Evolutionary conservation across 2,329 filamentous ascomycete species (phyloP), one percentile per base, ranked within the genome.

Genomic region (Beauveria pseudobassiana): DNA sequence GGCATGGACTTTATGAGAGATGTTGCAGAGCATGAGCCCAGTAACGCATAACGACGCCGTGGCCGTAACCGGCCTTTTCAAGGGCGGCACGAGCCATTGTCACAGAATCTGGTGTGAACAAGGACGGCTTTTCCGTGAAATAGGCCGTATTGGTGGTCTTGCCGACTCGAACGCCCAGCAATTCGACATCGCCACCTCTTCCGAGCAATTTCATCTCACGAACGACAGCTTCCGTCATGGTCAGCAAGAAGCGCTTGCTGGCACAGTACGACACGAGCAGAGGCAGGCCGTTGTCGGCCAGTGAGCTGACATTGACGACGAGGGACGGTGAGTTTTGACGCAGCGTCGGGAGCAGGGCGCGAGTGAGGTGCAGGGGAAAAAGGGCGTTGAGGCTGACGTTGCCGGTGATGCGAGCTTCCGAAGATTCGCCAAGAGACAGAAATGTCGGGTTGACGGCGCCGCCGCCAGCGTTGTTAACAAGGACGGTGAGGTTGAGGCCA

Each of bases 291-390:
- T 73, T 67, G 52, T 78, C 75, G 3, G 78, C 71, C 4, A 78
- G 64, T 4, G 78, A 81, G 6, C 80, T 78, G 40, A 83, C 72
- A 65, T 80, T 84, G 64, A 86, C 59, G 57, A 85, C 71, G 6
- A 85, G 70, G 1, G 74, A 70, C 0, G 81, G 79, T 0, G 67
- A 65, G 59, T 73, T 76, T 24, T 69, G 69, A 3, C 68, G 64
- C 28, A 85, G 71, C 0, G 73, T 62, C 0, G 81, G 80, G 0
- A 84, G 65, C 10, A 66, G 70, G 0, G 73, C 71, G 0, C 73
- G 68, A 0, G 78, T 82, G 4, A 86, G 67, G 20, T 80, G 77
- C 2, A 76, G 71, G 0, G 79, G 77, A 65, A 85, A 86, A 4
- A 76, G 69, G 3, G 74, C 72, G 66, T 84, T 84, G 61, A 80